Evolutionary conservation across 1,284 basidiomycete genomes (phyloP).

Genomic region (Vanrija pseudolonga): DNA sequence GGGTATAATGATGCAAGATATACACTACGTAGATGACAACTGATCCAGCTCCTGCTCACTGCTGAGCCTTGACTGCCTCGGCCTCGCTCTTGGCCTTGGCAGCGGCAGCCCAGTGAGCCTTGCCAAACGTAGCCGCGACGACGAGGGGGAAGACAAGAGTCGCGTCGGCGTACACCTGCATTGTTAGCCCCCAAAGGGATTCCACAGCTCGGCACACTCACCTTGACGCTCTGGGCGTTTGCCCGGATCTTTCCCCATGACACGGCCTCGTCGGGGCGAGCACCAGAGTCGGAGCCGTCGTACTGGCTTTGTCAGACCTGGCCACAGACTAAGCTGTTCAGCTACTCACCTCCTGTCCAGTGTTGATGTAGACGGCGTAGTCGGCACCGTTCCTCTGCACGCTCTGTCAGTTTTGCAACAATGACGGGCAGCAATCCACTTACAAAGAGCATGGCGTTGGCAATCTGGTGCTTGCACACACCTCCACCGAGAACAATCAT

Average conservation of each 20-base stretch:
- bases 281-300: slow-evolving; percentile 96
- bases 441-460: slow-evolving; percentile 98
- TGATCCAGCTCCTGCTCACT: background rate
- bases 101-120: slow-evolving; percentile 52
- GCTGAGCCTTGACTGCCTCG: background rate
- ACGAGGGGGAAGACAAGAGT: slow-evolving; percentile 86
- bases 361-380: slow-evolving; percentile 97
- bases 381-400: slow-evolving; percentile 91
- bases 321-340: background rate
- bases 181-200: background rate
- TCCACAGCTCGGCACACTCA: slow-evolving; percentile 40
- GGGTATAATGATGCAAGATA: slow-evolving; percentile 7
- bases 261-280: slow-evolving; percentile 93
- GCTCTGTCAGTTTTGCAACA: background rate
- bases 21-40: background rate
- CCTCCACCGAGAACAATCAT: slow-evolving; percentile 99
- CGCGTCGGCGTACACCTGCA: slow-evolving; percentile 59
- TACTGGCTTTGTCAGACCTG: slow-evolving; percentile 53
- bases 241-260: slow-evolving; percentile 99
- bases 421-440: slow-evolving; percentile 26
- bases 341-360: slow-evolving; percentile 73
- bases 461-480: slow-evolving; percentile 99
- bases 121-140: slow-evolving; percentile 80
- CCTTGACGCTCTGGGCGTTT: slow-evolving; percentile 88
- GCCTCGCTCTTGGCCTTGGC: slow-evolving; percentile 12